These are phyloP conservation scores for Colletotrichum gloeosporioides DNA, from an alignment of 2,329 filamentous ascomycete species.

Conservation along the genomic window DNA sequence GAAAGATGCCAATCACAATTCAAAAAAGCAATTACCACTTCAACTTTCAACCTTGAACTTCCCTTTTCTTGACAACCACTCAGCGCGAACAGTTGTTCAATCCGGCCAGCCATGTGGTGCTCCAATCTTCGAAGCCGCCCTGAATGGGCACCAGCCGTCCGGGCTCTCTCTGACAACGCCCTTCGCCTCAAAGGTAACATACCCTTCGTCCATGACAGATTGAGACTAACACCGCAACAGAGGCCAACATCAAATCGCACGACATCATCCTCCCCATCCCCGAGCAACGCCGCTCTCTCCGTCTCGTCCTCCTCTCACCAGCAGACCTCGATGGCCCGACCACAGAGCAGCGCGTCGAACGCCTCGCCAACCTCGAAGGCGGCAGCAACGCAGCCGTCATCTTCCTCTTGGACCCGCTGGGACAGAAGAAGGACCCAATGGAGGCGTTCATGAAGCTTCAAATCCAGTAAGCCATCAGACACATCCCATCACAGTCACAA, in stretches of 20 bases:
- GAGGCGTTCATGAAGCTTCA: constrained; percentile 48
- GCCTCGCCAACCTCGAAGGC: constrained; percentile 44
- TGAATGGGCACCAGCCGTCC: constrained; percentile 38
- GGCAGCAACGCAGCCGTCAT: constrained; percentile 43
- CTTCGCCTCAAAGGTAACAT: constrained; percentile 31
- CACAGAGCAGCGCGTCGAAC: constrained; percentile 40
- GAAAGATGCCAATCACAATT: background rate
- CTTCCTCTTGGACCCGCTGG: constrained; percentile 44
- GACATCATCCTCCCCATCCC: constrained; percentile 49
- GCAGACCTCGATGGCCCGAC: constrained; percentile 36
- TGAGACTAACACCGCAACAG: constrained; percentile 30
- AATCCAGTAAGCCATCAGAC: constrained; percentile 36
- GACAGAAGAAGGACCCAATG: constrained; percentile 26
- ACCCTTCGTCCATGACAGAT: background rate
- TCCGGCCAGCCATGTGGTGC: no score
- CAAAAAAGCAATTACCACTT: background rate
- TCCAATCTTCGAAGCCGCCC: constrained; percentile 41
- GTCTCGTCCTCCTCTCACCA: constrained; percentile 45
- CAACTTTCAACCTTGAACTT: background rate
- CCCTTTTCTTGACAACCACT: no score
- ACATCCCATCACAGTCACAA: background rate
- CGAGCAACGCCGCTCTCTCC: constrained; percentile 28
- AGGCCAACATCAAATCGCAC: constrained; percentile 45
- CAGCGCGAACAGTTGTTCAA: no score
- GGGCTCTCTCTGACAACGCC: constrained; percentile 27